These are phyloP conservation scores for Pseudonitzschia multistriata DNA, from an alignment of 108 stramenopile species.

Conservation along the genomic window DNA sequence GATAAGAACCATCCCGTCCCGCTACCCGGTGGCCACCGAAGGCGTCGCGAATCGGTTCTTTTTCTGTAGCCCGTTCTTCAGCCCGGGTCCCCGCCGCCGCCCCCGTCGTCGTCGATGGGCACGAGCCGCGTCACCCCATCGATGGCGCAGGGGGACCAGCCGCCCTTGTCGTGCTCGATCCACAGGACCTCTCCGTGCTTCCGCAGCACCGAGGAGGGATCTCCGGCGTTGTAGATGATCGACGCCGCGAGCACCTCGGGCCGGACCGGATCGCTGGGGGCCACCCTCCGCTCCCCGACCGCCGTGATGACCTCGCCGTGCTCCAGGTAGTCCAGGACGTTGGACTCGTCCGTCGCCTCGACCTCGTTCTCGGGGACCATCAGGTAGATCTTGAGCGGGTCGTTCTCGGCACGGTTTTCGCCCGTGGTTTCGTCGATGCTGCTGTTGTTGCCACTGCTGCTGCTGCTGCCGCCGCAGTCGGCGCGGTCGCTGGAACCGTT, in stretches of 20 bases:
- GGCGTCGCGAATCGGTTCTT: too few relatives aligned
- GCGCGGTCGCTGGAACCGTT: neutral
- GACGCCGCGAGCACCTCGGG: neutral
- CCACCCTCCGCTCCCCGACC: neutral
- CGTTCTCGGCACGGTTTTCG: neutral
- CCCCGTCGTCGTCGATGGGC: neutral
- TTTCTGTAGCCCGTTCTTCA: too few relatives aligned
- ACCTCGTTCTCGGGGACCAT: constrained; percentile 1
- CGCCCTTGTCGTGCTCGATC: constrained; percentile 8
- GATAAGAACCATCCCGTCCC: too few relatives aligned
- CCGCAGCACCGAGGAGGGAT: neutral
- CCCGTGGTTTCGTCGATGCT: neutral
- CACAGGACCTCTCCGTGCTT: neutral
- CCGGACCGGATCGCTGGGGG: neutral
- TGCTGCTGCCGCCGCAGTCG: neutral
- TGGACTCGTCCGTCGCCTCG: neutral
- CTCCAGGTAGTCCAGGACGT: neutral
- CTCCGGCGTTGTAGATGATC: neutral
- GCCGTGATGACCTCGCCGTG: neutral
- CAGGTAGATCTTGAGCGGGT: neutral
- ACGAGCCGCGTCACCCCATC: constrained; percentile 1
- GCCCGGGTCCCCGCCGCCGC: neutral
- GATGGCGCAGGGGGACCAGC: neutral
- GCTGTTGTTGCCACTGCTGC: neutral
- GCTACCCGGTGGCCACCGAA: too few relatives aligned